phyloP scores from a whole-genome alignment of 345 rosid genomes.

The Dipteronia sinensis region DNA sequence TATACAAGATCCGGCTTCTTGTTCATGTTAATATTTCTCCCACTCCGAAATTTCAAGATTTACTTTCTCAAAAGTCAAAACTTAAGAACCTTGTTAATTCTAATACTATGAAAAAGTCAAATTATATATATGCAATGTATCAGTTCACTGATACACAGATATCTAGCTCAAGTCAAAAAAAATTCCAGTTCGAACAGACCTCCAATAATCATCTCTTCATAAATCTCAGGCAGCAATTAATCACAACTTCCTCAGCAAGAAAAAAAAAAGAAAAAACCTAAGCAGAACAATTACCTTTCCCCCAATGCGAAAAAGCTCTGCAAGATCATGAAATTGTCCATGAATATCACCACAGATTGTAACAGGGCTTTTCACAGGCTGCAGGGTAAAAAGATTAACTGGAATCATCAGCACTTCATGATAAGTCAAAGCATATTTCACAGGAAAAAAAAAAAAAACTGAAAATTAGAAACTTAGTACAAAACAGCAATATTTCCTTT shows the following conservation, averaged over 20 bases:
- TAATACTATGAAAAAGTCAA: not conserved
- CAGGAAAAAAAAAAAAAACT: not conserved
- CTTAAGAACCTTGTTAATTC: not conserved
- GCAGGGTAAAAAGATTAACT: slow-evolving; percentile 19
- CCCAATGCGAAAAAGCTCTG: slow-evolving; percentile 95
- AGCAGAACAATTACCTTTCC: slow-evolving; percentile 66
- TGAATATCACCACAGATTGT: slow-evolving; percentile 98
- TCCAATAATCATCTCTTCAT: slow-evolving; percentile 1
- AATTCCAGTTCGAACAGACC: not conserved
- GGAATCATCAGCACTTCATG: not conserved
- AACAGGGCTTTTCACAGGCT: slow-evolving; percentile 97
- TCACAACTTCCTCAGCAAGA: not conserved
- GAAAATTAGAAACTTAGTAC: not conserved
- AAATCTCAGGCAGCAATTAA: not conserved
- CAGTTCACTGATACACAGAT: not conserved
- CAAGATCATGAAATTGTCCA: slow-evolving; percentile 98
- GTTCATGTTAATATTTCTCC: not conserved
- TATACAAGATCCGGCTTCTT: not conserved
- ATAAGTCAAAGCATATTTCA: not conserved
- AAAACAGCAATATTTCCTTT: not conserved
- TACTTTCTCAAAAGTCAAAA: not conserved
- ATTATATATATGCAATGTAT: no score
- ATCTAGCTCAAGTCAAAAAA: not conserved
- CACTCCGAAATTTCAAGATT: not conserved
- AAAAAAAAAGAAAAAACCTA: not conserved